phyloP scores from a whole-genome alignment of 73 alveolate genomes.

The Urostyla sp. region DNA sequence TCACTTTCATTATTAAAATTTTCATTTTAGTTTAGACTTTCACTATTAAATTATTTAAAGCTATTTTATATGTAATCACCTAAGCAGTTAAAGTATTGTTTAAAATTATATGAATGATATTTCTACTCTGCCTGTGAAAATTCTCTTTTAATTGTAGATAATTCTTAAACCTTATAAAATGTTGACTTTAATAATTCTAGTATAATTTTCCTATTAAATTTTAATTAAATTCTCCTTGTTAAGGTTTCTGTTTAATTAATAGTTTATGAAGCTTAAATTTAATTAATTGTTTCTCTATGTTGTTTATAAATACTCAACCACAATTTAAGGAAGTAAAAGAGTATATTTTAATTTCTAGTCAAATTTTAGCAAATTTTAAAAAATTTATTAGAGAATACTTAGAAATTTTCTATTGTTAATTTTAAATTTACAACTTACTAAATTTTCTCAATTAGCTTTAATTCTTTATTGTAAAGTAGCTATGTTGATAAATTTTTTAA shows the following conservation, averaged over 20 bases:
- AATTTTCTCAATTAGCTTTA: constrained; percentile 11
- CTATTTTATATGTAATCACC: constrained; percentile 5
- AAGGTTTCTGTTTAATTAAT: too few species aligned
- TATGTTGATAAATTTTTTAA: constrained; percentile 28
- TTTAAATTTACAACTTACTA: constrained; percentile 24
- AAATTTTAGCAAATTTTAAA: constrained; percentile 19
- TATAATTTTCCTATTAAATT: too few species aligned
- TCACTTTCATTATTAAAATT: too few species aligned
- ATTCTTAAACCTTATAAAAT: too few species aligned
- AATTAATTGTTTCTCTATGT: constrained; percentile 33
- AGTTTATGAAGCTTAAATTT: too few species aligned
- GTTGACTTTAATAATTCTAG: too few species aligned
- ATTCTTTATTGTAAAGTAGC: neutral
- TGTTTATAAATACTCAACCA: neutral
- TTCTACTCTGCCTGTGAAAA: neutral
- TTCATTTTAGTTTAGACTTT: too few species aligned
- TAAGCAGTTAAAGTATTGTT: constrained; percentile 10
- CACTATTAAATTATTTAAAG: too few species aligned
- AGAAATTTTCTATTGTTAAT: constrained; percentile 19
- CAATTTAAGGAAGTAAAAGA: neutral
- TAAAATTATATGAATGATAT: neutral
- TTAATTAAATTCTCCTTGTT: too few species aligned
- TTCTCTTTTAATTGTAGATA: too few species aligned
- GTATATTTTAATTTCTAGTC: neutral
- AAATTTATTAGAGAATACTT: constrained; percentile 5